Evolutionary conservation across 768 basidiomycete species (phyloP).

Genomic region (Tulasnella sp.): DNA sequence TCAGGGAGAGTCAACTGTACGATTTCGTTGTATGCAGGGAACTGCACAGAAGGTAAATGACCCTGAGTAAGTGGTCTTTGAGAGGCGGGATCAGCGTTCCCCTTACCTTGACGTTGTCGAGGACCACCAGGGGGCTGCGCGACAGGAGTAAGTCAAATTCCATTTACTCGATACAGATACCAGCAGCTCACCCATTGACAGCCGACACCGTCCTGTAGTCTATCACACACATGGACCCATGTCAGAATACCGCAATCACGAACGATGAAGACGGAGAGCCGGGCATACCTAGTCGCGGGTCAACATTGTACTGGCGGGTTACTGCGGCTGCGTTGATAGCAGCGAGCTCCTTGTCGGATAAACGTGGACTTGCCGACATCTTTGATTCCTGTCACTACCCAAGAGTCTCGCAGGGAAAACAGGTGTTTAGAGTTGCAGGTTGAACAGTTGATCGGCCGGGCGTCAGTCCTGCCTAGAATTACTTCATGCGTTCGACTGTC

Average conservation of each 20-base stretch:
- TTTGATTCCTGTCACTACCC: background rate
- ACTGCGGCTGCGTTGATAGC: constrained; percentile 85
- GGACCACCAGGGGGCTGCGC: constrained; percentile 81
- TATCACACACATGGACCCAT: constrained; percentile 37
- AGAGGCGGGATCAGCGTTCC: background rate
- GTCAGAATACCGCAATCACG: constrained; percentile 26
- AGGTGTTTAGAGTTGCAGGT: constrained; percentile 3
- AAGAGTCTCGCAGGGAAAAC: background rate
- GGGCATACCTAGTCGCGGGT: constrained; percentile 78
- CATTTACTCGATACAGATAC: background rate
- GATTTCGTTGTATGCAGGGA: constrained; percentile 98
- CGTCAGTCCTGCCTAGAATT: constrained; percentile 6
- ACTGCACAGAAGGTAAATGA: constrained; percentile 49
- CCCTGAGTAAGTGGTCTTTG: background rate
- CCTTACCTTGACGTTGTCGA: constrained; percentile 95
- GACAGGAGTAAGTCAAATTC: background rate
- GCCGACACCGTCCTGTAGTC: constrained; percentile 99
- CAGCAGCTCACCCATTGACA: constrained; percentile 78
- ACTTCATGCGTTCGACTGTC: constrained; percentile 7
- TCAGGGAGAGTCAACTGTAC: constrained; percentile 93
- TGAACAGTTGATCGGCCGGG: background rate
- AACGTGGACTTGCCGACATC: constrained; percentile 28
- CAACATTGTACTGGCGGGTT: constrained; percentile 79
- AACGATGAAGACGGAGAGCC: constrained; percentile 24
- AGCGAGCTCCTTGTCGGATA: constrained; percentile 61